Percentiles rank a stretch among this genome's conserved stretches.
Conservation (phyloP, 345 rosid species). For the Brassica juncea region DNA sequence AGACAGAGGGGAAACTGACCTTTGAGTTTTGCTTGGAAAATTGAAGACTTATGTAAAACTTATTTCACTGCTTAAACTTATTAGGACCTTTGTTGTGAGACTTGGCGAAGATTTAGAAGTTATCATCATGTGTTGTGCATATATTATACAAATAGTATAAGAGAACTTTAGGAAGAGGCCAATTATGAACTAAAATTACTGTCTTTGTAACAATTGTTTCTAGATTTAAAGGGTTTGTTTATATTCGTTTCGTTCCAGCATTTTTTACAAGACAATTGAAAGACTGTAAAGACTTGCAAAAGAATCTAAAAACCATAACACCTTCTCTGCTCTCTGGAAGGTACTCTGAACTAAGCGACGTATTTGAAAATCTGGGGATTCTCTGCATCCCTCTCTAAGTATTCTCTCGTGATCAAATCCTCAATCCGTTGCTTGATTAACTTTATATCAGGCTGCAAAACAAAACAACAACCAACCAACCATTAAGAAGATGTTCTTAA, state of each 20-base stretch:
- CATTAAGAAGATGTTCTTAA: not conserved
- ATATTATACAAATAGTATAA: not conserved
- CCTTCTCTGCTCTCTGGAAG: not conserved
- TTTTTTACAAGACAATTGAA: not conserved
- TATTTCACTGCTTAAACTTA: slow-evolving; percentile 1
- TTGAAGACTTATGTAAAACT: slow-evolving; percentile 17
- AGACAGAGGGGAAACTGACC: not conserved
- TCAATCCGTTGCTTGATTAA: slow-evolving; percentile 87
- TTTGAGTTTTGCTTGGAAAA: slow-evolving; percentile 7
- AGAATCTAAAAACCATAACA: not conserved
- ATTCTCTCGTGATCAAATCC: slow-evolving; percentile 71
- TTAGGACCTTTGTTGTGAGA: slow-evolving; percentile 19
- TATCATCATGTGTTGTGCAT: slow-evolving; percentile 11
- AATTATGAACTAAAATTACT: not conserved
- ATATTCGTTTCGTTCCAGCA: not conserved
- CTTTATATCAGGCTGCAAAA: slow-evolving; percentile 64
- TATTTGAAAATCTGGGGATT: slow-evolving; percentile 61
- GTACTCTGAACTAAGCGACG: slow-evolving; percentile 49
- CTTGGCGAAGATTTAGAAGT: slow-evolving; percentile 2
- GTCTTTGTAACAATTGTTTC: not conserved
- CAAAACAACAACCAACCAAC: not conserved
- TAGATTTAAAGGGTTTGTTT: not conserved
- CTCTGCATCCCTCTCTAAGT: slow-evolving; percentile 72
- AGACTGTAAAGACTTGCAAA: not conserved
- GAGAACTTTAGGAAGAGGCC: slow-evolving; percentile 7